These are phyloP conservation scores for Hyaloperonospora arabidopsidis DNA, from an alignment of 352 stramenopile genomes.

Conservation along the genomic window DNA sequence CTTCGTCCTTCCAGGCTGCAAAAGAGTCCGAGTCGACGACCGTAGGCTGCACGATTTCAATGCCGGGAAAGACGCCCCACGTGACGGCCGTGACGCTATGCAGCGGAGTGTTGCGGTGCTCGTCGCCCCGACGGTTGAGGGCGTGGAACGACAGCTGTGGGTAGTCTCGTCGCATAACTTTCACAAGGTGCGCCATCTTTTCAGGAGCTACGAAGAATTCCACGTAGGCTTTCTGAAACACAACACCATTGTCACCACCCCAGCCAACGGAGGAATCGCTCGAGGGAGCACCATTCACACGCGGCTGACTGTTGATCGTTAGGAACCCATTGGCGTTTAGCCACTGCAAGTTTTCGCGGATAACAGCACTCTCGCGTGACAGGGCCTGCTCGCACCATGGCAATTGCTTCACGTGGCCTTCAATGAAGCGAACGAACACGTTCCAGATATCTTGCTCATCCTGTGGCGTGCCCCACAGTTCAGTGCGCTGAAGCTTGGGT, in stretches of 20 bases:
- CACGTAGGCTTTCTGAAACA: conserved; percentile 99
- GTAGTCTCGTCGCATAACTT: conserved; percentile 50
- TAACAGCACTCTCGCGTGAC: conserved; percentile 86
- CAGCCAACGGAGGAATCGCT: conserved; percentile 90
- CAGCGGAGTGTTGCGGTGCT: conserved; percentile 65
- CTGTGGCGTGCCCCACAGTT: conserved; percentile 81
- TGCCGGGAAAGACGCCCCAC: conserved; percentile 95
- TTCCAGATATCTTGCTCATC: conserved; percentile 88
- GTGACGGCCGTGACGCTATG: conserved; percentile 92
- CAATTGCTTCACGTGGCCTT: conserved; percentile 80
- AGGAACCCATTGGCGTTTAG: conserved; percentile 89
- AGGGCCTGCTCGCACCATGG: conserved; percentile 96
- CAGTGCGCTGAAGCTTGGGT: conserved; percentile 58
- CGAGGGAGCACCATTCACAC: conserved; percentile 87
- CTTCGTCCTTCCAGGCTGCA: conserved; percentile 91
- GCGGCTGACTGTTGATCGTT: conserved; percentile 93
- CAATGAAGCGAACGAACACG: conserved; percentile 89
- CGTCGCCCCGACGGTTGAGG: conserved; percentile 54
- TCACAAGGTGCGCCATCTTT: conserved; percentile 59
- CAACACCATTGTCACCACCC: conserved; percentile 89
- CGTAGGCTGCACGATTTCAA: conserved; percentile 92
- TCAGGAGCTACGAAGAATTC: conserved; percentile 94
- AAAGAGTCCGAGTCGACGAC: conserved; percentile 97
- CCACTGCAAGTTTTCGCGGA: conserved; percentile 76
- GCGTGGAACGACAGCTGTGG: conserved; percentile 74